Conservation (phyloP, 148 eudicot species). For the Beta vulgaris region DNA sequence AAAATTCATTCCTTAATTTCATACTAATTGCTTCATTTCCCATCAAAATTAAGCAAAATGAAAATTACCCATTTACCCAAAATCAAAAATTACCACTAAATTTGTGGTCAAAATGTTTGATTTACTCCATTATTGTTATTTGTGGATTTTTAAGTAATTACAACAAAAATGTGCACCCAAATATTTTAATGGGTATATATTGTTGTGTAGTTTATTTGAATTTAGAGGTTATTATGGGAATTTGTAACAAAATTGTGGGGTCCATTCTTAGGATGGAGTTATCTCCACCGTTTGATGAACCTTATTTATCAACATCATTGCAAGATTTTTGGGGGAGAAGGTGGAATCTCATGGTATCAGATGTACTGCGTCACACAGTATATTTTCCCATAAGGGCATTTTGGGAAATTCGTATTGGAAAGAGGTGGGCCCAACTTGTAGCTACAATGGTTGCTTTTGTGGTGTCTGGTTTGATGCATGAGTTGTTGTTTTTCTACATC, state of each 20-base stretch:
- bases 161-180: slow-evolving; percentile 8
- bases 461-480: slow-evolving; percentile 36
- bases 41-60: slow-evolving; percentile 30
- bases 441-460: slow-evolving; percentile 25
- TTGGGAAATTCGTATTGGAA: slow-evolving; percentile 9
- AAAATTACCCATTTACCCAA: background rate
- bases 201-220: slow-evolving; percentile 18
- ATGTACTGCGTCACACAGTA: slow-evolving; percentile 34
- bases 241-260: slow-evolving; percentile 22
- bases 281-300: slow-evolving; percentile 45
- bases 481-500: slow-evolving; percentile 27
- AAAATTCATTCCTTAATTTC: slow-evolving; percentile 37
- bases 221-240: slow-evolving; percentile 27
- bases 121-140: slow-evolving; percentile 7
- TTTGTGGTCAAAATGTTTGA: slow-evolving; percentile 20
- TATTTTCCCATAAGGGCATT: slow-evolving; percentile 34
- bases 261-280: slow-evolving; percentile 35
- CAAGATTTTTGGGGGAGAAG: slow-evolving; percentile 68
- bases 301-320: slow-evolving; percentile 48
- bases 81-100: slow-evolving; percentile 6
- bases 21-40: slow-evolving; percentile 47
- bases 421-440: slow-evolving; percentile 10
- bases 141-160: slow-evolving; percentile 6
- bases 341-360: slow-evolving; percentile 52
- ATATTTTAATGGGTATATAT: slow-evolving; percentile 24